Evolutionary conservation across 1,284 basidiomycete genomes (phyloP).

Genomic region (Moesziomyces sp.): DNA sequence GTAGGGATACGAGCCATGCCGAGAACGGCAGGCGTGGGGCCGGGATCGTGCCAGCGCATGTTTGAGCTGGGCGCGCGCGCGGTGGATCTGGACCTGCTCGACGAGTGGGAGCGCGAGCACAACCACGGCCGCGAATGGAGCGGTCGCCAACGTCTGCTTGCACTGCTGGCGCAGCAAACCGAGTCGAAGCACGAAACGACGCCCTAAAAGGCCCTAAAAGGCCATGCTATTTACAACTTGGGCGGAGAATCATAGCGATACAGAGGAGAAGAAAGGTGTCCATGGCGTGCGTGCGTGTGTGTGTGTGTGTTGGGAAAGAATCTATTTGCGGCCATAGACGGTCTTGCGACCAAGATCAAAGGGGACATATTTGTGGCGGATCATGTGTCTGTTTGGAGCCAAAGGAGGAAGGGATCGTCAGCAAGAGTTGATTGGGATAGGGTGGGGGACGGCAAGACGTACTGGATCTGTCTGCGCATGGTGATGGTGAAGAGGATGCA

Average conservation of each 20-base stretch:
- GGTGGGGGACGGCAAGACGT: conserved; percentile 22
- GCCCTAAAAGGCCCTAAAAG: not conserved
- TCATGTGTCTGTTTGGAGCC: conserved; percentile 82
- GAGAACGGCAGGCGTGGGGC: conserved; percentile 43
- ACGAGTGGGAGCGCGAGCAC: conserved; percentile 77
- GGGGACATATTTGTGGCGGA: conserved; percentile 89
- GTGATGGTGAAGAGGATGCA: conserved; percentile 69
- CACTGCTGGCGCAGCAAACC: conserved; percentile 6
- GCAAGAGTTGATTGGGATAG: not conserved
- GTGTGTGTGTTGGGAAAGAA: not conserved
- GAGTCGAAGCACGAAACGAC: not conserved
- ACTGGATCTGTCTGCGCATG: conserved; percentile 69
- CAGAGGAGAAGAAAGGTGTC: not conserved
- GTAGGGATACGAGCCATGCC: conserved; percentile 15
- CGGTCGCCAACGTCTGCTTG: conserved; percentile 68
- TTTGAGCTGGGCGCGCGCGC: conserved; percentile 55
- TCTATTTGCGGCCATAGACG: conserved; percentile 52
- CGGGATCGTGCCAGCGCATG: conserved; percentile 59
- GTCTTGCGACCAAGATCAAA: conserved; percentile 89
- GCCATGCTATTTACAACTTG: conserved; percentile 1
- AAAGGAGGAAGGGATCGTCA: no score
- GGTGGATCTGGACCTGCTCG: conserved; percentile 80
- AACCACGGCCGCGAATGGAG: conserved; percentile 77
- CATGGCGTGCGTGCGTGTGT: not conserved
- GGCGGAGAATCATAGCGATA: not conserved